Conservation (phyloP, 2,329 filamentous ascomycete species). For the Aspergillus ustus region DNA sequence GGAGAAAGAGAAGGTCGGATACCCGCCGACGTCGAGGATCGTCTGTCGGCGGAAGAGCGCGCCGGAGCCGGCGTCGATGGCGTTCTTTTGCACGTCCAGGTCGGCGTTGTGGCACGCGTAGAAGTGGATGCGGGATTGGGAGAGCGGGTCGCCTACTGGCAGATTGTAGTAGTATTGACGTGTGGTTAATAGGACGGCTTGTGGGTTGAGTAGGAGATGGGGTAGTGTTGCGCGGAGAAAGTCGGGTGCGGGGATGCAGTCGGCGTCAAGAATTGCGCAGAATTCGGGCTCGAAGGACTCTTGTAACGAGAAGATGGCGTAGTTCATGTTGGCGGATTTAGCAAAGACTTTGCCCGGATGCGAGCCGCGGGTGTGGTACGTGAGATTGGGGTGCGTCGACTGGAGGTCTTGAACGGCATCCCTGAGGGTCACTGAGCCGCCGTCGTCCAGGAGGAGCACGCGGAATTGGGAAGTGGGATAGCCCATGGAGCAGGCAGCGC, state of each 20-base stretch:
- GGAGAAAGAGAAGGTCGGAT: constrained; percentile 40
- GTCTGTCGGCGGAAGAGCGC: constrained; percentile 38
- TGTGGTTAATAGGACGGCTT: constrained; percentile 38
- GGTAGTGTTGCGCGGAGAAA: constrained; percentile 44
- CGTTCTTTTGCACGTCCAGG: constrained; percentile 32
- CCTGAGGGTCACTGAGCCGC: constrained; percentile 49
- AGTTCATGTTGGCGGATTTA: constrained; percentile 46
- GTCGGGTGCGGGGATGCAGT: constrained; percentile 41
- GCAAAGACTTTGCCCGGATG: constrained; percentile 36
- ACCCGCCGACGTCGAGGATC: constrained; percentile 37
- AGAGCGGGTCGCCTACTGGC: constrained; percentile 36
- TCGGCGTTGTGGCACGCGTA: constrained; percentile 39
- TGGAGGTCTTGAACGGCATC: constrained; percentile 45
- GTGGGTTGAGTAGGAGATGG: constrained; percentile 35
- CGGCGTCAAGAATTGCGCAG: constrained; percentile 40
- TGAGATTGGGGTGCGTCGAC: constrained; percentile 53
- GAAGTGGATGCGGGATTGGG: constrained; percentile 37
- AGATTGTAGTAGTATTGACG: constrained; percentile 43
- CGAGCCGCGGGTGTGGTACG: constrained; percentile 59
- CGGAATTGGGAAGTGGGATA: constrained; percentile 60
- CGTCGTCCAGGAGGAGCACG: constrained; percentile 62
- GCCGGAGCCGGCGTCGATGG: constrained; percentile 42
- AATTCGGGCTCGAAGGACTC: constrained; percentile 33
- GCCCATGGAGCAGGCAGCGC: constrained; percentile 59
- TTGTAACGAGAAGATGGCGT: constrained; percentile 34